Percentiles rank a stretch among this genome's conserved stretches.
These are phyloP conservation scores for Corrigiola litoralis DNA, from an alignment of 179 eudicot species.

Conservation along the genomic window DNA sequence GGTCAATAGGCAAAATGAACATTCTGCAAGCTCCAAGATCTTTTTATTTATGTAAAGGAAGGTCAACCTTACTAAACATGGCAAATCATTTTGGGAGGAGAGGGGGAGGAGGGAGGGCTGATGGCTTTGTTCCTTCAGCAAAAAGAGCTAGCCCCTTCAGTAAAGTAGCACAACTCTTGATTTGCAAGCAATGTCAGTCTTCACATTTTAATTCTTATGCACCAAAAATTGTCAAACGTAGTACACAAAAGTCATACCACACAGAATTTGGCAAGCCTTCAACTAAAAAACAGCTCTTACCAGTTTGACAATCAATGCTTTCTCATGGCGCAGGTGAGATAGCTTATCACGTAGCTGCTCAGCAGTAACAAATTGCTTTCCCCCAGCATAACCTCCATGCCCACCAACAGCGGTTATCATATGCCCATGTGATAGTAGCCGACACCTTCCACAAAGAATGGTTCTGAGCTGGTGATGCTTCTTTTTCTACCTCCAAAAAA, in stretches of 20 bases:
- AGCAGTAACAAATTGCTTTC: conserved; percentile 91
- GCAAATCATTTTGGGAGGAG: not conserved
- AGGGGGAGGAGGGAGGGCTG: not conserved
- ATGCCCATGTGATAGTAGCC: conserved; percentile 86
- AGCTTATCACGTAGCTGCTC: conserved; percentile 88
- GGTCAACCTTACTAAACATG: no score
- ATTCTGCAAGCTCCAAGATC: no score
- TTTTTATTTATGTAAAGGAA: no score
- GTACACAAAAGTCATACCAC: not conserved
- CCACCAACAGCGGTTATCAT: conserved; percentile 99
- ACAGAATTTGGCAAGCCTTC: not conserved
- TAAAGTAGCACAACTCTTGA: not conserved
- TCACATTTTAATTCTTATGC: not conserved
- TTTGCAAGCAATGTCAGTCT: not conserved
- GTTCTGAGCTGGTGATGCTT: conserved; percentile 80
- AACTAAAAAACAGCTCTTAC: conserved; percentile 28
- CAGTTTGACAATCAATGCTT: conserved; percentile 87
- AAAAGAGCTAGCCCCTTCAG: not conserved
- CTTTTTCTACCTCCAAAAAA: conserved; percentile 62
- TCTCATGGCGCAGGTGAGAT: conserved; percentile 86
- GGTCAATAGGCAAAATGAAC: no score
- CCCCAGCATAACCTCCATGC: conserved; percentile 94
- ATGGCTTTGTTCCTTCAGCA: no score
- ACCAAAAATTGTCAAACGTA: not conserved
- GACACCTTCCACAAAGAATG: conserved; percentile 88